Base-by-base conservation (phyloP, 2,329 filamentous ascomycete genomes). In the Knufia fluminis region DNA sequence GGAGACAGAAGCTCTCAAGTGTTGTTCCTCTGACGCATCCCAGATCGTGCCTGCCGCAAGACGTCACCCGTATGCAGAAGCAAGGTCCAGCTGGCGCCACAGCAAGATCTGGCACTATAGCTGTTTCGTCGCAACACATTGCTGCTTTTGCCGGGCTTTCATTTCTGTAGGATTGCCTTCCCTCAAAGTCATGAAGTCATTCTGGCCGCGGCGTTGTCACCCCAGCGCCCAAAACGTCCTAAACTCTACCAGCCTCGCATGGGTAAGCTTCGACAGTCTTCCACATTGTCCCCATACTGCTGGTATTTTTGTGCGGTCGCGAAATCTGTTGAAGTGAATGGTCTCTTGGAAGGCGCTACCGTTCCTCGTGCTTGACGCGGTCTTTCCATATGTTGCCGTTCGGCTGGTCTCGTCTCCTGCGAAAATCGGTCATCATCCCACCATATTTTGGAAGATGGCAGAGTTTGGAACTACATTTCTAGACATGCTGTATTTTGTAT, bases 221-320 rank as follows among this genome's bases (percentile, higher is more conserved):
- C 19, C 17, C 6, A 24, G 17, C 23, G 23, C 42, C 42, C 16
- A 28, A 26, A 26, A 4, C 41, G 22, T n/a, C 20, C 24, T 22
- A 19, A 14, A 8, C n/a, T 28, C 20, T 31, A 3, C 20, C 42
- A 46, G 42, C 42, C 42, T 46, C 24, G 42, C 42, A 46, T 44
- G 41, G 10, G 12, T 20, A 32, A 20, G 24, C n/a, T 35, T 19
- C 17, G 20, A 22, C 10, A 38, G 14, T 24, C 17, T 46, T 24
- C 3, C 31, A 23, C 19, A 14, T 12, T 23, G 28, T 26, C 31
- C 3, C 42, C 16, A n/a, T 8, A 4, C 10, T 10, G 24, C 9
- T 12, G 6, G 24, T 16, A 12, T 14, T 43, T 43, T 24, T 16
- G 3, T 22, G 17, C 12, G 17, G 16, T 22, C 3, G 17, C 38